Base-by-base conservation (phyloP, 805 yeast genomes). In the Candida wancherniae region DNA sequence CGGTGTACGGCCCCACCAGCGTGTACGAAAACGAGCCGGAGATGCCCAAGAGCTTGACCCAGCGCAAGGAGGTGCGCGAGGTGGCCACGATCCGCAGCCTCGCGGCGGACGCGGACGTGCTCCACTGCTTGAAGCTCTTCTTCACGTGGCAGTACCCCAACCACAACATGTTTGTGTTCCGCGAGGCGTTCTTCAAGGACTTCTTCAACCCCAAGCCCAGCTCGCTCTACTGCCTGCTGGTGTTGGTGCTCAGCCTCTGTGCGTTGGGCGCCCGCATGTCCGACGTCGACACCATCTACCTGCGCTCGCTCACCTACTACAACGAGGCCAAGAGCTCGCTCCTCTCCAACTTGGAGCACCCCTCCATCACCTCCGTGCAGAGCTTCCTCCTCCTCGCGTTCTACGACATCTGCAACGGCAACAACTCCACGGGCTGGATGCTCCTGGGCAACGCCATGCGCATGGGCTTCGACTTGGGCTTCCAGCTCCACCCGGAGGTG, bases 101-200 rank as follows among this genome's bases (percentile, higher is more conserved):
- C 19, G 23, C 34, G 27, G 36, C 37, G 9, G 41, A 42, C 28
- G 38, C 45, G 7, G 48, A 45, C 23, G 36, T 45, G 24, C 50
- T 63, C 30, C 61, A 59, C 26, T 63, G 69, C 40, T 34, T 63
- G 20, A 55, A 61, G 42, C 49, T 64, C n/a, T 66, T 77, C 48
- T 77, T 76, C 50, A 67, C 66, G n/a, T 76, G 80, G 78, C 70
- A 73, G 38, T 77, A 77, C 40, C 83, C 83, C 3, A 83, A 77
- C 39, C 68, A 73, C 40, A 73, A 74, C 44, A 66, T 73, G 58
- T 77, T 75, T 43, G 65, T 77, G n/a, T 77, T 73, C 45, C 57
- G 84, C 36, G 84, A 77, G 41, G 73, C 79, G 10, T 77, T 77
- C 44, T 53, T 77, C 17, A 62, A 63, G 29, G 84, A 78, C 33